Percentiles rank a stretch among this genome's conserved stretches.
phyloP scores from a whole-genome alignment of 1,284 basidiomycete genomes.

The Takashimella tepidaria region DNA sequence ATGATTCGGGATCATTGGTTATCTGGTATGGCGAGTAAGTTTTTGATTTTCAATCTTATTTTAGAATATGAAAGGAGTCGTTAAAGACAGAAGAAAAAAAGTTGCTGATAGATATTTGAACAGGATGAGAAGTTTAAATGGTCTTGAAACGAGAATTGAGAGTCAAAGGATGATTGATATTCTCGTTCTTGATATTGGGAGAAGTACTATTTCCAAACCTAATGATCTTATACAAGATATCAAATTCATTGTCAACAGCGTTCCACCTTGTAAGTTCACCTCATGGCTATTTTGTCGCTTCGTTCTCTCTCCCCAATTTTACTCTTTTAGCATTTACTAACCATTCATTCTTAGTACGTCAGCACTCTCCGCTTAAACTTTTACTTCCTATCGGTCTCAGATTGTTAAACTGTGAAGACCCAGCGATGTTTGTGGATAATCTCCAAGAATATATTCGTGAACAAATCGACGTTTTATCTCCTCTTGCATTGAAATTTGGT shows the following conservation, averaged over 20 bases:
- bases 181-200: constrained; percentile 25
- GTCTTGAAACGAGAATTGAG: constrained; percentile 34
- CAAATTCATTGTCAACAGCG: constrained; percentile 11
- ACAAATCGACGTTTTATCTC: neutral
- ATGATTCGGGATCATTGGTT: constrained; percentile 16
- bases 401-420: neutral
- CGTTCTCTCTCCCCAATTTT: too few species aligned
- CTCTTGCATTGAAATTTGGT: too few species aligned
- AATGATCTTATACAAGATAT: constrained; percentile 11
- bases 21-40: constrained; percentile 37
- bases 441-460: neutral
- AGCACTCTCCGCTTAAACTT: constrained; percentile 14
- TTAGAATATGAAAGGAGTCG: too few species aligned
- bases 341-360: constrained; percentile 17
- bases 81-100: too few species aligned
- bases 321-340: too few species aligned
- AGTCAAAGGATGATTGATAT: constrained; percentile 26
- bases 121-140: constrained; percentile 24
- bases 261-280: constrained; percentile 20
- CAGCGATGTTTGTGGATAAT: neutral
- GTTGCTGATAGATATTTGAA: neutral
- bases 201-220: constrained; percentile 2
- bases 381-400: constrained; percentile 15
- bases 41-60: neutral
- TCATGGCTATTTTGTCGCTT: too few species aligned